Conservation (phyloP, 176 grass and related monocot species). For the Stipa capillata region DNA sequence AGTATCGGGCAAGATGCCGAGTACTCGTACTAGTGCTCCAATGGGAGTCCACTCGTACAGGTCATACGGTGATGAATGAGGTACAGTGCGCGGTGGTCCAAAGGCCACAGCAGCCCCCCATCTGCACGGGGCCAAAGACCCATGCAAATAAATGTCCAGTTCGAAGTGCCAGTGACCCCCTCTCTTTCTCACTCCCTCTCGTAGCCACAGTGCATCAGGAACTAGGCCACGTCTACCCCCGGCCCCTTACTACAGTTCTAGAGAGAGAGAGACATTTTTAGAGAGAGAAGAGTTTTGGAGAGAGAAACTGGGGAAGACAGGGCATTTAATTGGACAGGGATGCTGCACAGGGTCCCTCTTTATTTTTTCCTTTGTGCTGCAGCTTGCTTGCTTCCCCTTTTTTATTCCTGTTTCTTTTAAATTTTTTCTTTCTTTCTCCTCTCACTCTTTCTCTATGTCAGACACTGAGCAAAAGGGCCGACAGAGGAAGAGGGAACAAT, state of each 20-base stretch:
- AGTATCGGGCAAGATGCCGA: not conserved
- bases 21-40: not conserved
- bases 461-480: conserved; percentile 18
- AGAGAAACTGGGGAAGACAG: not conserved
- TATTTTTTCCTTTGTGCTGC: conserved; percentile 13
- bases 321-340: conserved; percentile 31
- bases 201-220: not conserved
- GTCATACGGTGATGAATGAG: conserved; percentile 22
- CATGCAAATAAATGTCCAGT: conserved; percentile 34
- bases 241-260: not conserved
- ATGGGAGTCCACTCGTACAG: conserved; percentile 14
- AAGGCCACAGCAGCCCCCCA: conserved; percentile 18
- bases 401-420: not conserved
- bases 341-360: not conserved
- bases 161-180: conserved; percentile 6
- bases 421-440: not conserved
- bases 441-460: conserved; percentile 2
- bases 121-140: conserved; percentile 37
- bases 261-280: not conserved
- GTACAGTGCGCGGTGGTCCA: conserved; percentile 7
- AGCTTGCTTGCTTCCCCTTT: conserved; percentile 15
- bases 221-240: not conserved
- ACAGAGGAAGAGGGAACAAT: conserved; percentile 51
- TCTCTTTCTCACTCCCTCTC: not conserved
- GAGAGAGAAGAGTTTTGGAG: too few species aligned